Percentiles rank a stretch among this genome's conserved stretches.
Conservation (phyloP, 2,329 filamentous ascomycete species). For the Metarhizium guizhouense region DNA sequence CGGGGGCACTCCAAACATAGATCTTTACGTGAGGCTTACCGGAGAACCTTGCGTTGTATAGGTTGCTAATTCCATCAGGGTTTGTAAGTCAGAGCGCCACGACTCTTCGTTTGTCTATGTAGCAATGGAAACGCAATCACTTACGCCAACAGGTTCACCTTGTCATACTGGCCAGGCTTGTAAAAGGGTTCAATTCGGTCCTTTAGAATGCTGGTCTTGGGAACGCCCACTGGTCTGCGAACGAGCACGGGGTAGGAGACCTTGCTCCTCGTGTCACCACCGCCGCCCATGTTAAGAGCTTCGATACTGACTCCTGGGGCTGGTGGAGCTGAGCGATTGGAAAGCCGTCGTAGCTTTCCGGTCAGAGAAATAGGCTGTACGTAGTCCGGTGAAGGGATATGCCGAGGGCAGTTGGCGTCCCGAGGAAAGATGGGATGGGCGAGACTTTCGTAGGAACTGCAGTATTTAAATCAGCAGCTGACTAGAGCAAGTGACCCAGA, state of each 20-base stretch:
- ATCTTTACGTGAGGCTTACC: slow-evolving; percentile 75
- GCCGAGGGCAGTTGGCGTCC: slow-evolving; percentile 16
- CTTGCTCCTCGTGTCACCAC: slow-evolving; percentile 32
- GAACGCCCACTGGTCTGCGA: slow-evolving; percentile 56
- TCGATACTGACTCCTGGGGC: slow-evolving; percentile 20
- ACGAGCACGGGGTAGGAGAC: slow-evolving; percentile 44
- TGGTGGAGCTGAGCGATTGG: slow-evolving; percentile 29
- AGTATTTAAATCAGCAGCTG: slow-evolving; percentile 14
- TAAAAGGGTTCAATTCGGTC: slow-evolving; percentile 78
- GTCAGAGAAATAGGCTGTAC: slow-evolving; percentile 8
- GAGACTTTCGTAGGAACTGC: slow-evolving; percentile 13
- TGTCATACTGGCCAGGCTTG: slow-evolving; percentile 66
- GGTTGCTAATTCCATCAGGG: slow-evolving; percentile 17
- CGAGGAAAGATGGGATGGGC: slow-evolving; percentile 16
- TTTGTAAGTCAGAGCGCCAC: background rate
- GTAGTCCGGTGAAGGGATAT: slow-evolving; percentile 13
- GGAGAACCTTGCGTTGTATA: slow-evolving; percentile 35
- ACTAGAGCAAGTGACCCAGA: slow-evolving; percentile 5
- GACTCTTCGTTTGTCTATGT: slow-evolving; percentile 3
- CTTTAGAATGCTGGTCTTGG: slow-evolving; percentile 78
- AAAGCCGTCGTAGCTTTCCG: slow-evolving; percentile 20
- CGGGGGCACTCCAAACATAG: slow-evolving; percentile 75
- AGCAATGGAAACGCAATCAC: slow-evolving; percentile 17
- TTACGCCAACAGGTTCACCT: slow-evolving; percentile 64
- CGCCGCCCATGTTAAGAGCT: slow-evolving; percentile 41